A percentile compares a stretch with the other conserved stretches of the same genome.
Conservation (phyloP, 2,329 filamentous ascomycete species). For the Lachnellula subtilissima region DNA sequence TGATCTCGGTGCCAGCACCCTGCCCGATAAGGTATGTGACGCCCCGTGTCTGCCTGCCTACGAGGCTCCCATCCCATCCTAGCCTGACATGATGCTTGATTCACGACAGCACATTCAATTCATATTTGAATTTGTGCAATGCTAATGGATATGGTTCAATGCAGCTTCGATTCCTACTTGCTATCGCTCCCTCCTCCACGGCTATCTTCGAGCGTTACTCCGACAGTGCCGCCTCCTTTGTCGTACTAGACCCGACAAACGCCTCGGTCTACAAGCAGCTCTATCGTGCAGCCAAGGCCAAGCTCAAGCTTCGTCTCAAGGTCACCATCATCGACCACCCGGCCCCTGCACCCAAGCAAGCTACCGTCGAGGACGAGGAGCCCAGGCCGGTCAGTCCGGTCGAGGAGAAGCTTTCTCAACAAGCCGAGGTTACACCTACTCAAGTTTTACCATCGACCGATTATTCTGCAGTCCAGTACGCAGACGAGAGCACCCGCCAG, state of each 20-base stretch:
- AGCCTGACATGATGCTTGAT: too few species aligned
- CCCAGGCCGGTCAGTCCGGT: slow-evolving; percentile 21
- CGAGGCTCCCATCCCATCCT: slow-evolving; percentile 16
- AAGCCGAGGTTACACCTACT: slow-evolving; percentile 4
- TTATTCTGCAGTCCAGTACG: slow-evolving; percentile 4
- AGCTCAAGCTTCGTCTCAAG: slow-evolving; percentile 90
- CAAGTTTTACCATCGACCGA: slow-evolving; percentile 2
- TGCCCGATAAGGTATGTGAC: slow-evolving; percentile 75
- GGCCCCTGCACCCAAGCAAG: slow-evolving; percentile 30
- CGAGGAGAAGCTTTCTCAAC: slow-evolving; percentile 8
- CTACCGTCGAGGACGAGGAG: slow-evolving; percentile 47
- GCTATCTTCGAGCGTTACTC: slow-evolving; percentile 87
- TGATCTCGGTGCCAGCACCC: slow-evolving; percentile 68
- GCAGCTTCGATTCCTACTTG: slow-evolving; percentile 66
- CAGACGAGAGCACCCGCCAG: slow-evolving; percentile 14
- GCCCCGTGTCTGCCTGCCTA: slow-evolving; percentile 5
- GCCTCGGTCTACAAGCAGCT: slow-evolving; percentile 90
- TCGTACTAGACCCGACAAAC: slow-evolving; percentile 74
- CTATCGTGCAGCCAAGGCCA: slow-evolving; percentile 93
- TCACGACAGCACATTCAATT: neutral
- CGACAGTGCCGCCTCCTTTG: slow-evolving; percentile 78
- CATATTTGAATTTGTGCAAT: neutral
- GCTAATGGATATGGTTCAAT: slow-evolving; percentile 24
- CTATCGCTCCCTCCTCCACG: slow-evolving; percentile 56
- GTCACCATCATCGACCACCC: slow-evolving; percentile 48